Evolutionary conservation across 2,329 filamentous ascomycete genomes (phyloP).

Genomic region (Harringtonia lauricola): DNA sequence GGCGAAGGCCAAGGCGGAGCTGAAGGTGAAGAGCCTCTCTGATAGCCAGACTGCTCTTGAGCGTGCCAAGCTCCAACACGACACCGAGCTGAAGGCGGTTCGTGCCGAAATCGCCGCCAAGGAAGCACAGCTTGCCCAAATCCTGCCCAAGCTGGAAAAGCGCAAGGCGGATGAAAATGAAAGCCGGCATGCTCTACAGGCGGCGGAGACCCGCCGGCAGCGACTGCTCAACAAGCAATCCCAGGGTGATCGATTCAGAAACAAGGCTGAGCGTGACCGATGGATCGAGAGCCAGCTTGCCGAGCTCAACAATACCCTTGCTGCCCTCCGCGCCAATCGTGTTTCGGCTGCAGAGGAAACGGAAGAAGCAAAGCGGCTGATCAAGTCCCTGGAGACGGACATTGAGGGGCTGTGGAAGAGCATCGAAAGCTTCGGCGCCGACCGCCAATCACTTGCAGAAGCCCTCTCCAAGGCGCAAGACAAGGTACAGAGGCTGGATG

Average conservation of each 20-base stretch:
- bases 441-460: constrained; percentile 60
- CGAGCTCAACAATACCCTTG: constrained; percentile 65
- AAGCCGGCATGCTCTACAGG: constrained; percentile 60
- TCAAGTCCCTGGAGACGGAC: constrained; percentile 50
- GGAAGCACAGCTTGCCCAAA: constrained; percentile 60
- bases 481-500: constrained; percentile 64
- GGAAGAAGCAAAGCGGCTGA: constrained; percentile 14
- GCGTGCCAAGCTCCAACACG: constrained; percentile 59
- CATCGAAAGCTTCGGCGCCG: constrained; percentile 69
- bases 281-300: constrained; percentile 73
- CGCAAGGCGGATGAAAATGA: constrained; percentile 63
- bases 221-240: constrained; percentile 88
- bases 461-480: constrained; percentile 70
- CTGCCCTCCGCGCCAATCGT: constrained; percentile 71
- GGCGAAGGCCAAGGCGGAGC: constrained; percentile 70
- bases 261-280: constrained; percentile 76
- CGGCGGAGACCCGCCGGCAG: constrained; percentile 62
- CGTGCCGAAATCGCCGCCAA: constrained; percentile 64
- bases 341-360: constrained; percentile 81
- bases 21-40: constrained; percentile 71
- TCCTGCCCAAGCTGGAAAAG: constrained; percentile 68
- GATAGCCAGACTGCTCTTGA: constrained; percentile 74
- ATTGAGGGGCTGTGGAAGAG: constrained; percentile 65
- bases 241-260: constrained; percentile 75
- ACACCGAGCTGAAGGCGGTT: constrained; percentile 60